These are phyloP conservation scores for Parafenestella ontariensis DNA, from an alignment of 2,329 filamentous ascomycete genomes.

Conservation along the genomic window DNA sequence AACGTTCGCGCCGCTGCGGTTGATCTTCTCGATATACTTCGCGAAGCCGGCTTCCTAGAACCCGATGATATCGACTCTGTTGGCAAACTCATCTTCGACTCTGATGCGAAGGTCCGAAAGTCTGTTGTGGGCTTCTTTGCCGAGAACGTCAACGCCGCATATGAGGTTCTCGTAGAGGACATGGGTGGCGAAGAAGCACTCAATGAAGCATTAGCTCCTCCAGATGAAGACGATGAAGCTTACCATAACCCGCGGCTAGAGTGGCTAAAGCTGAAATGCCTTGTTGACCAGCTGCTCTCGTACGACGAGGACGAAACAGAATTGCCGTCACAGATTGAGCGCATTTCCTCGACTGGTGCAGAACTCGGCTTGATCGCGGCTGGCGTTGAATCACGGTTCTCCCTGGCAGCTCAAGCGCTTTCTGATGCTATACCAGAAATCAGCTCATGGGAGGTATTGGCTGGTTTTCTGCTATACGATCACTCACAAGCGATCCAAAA, in stretches of 20 bases:
- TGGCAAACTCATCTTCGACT: slow-evolving; percentile 87
- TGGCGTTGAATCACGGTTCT: slow-evolving; percentile 79
- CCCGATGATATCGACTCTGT: slow-evolving; percentile 90
- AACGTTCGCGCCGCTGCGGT: slow-evolving; percentile 82
- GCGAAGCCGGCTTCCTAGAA: slow-evolving; percentile 85
- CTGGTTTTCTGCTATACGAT: slow-evolving; percentile 91
- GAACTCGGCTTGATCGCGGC: slow-evolving; percentile 62
- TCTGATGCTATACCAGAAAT: slow-evolving; percentile 84
- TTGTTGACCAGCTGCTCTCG: slow-evolving; percentile 80
- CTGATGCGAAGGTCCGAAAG: slow-evolving; percentile 82
- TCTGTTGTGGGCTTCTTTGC: slow-evolving; percentile 91
- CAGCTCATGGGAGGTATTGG: slow-evolving; percentile 84
- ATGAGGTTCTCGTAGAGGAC: slow-evolving; percentile 80
- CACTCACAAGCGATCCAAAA: slow-evolving; percentile 69
- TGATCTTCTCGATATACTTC: slow-evolving; percentile 79
- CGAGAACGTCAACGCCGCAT: slow-evolving; percentile 82
- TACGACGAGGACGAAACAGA: slow-evolving; percentile 77
- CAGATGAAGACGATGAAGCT: slow-evolving; percentile 75
- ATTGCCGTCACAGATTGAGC: slow-evolving; percentile 58
- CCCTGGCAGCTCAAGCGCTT: slow-evolving; percentile 82
- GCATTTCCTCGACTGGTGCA: slow-evolving; percentile 50
- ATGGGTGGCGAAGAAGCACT: slow-evolving; percentile 80
- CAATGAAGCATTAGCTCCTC: slow-evolving; percentile 74
- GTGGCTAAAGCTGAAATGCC: slow-evolving; percentile 91
- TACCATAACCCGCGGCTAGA: slow-evolving; percentile 77